Percentiles rank a stretch among this genome's conserved stretches.
phyloP scores from a whole-genome alignment of 192 early-diverging fungal species.

The Umbelopsis sp. region DNA sequence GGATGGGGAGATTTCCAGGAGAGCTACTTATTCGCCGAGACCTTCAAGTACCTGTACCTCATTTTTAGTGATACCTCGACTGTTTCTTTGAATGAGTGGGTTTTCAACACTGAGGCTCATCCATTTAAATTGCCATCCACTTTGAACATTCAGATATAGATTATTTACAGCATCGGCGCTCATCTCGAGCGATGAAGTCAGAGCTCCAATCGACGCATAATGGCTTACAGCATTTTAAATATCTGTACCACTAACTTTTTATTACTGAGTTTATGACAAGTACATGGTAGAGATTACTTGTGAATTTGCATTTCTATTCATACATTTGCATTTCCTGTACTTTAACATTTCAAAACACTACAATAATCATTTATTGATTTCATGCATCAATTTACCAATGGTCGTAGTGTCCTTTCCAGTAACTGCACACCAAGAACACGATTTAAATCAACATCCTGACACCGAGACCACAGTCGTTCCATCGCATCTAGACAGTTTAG shows the following conservation, averaged over 20 bases:
- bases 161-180: neutral
- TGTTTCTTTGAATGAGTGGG: constrained; percentile 57
- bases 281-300: neutral
- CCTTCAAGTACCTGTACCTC: constrained; percentile 73
- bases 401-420: constrained; percentile 30
- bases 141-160: constrained; percentile 20
- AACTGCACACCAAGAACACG: constrained; percentile 36
- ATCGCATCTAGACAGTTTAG: constrained; percentile 34
- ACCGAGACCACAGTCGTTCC: constrained; percentile 35
- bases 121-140: constrained; percentile 55
- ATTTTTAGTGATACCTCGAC: constrained; percentile 55
- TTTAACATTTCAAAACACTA: neutral
- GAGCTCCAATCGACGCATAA: no score
- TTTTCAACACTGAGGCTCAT: constrained; percentile 78
- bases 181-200: neutral
- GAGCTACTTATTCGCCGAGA: constrained; percentile 70
- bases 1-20: constrained; percentile 23
- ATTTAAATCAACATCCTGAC: constrained; percentile 31
- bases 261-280: neutral
- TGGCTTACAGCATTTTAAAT: neutral
- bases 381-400: constrained; percentile 24
- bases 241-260: neutral
- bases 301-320: neutral
- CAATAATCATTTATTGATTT: neutral
- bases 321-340: neutral